phyloP scores from a whole-genome alignment of 2,329 filamentous ascomycete species.

The Pezicula carpinea region DNA sequence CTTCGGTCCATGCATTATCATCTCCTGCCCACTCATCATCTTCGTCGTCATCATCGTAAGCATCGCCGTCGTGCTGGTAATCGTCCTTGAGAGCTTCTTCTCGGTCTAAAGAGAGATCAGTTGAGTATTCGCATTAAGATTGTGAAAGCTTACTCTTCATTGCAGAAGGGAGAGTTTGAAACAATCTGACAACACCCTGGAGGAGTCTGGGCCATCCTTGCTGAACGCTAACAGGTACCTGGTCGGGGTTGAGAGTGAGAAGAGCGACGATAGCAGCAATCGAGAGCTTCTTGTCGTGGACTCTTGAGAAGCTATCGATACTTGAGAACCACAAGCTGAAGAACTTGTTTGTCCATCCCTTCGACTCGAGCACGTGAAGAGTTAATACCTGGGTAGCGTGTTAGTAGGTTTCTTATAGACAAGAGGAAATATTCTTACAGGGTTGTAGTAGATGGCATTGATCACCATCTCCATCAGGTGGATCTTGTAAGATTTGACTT shows the following conservation, averaged over 20 bases:
- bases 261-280: conserved; percentile 90
- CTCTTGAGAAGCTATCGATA: conserved; percentile 87
- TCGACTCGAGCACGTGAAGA: conserved; percentile 81
- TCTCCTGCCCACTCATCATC: conserved; percentile 74
- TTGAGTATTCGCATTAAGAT: background rate
- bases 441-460: conserved; percentile 97
- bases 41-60: conserved; percentile 67
- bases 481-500: conserved; percentile 89
- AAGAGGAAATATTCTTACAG: conserved; percentile 33
- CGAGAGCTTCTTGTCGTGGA: conserved; percentile 98
- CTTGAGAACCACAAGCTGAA: conserved; percentile 98
- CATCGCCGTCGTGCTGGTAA: conserved; percentile 61
- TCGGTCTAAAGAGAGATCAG: conserved; percentile 55
- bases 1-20: conserved; percentile 72
- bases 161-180: conserved; percentile 84
- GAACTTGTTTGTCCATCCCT: conserved; percentile 97
- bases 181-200: conserved; percentile 82
- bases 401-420: background rate
- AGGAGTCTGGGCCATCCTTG: conserved; percentile 92
- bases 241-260: conserved; percentile 70
- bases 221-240: conserved; percentile 88
- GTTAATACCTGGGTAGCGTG: conserved; percentile 50
- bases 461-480: conserved; percentile 99
- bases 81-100: conserved; percentile 91
- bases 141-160: conserved; percentile 63